phyloP scores from a whole-genome alignment of 1,284 basidiomycete species.

The Cutaneotrichosporon cyanovorans region DNA sequence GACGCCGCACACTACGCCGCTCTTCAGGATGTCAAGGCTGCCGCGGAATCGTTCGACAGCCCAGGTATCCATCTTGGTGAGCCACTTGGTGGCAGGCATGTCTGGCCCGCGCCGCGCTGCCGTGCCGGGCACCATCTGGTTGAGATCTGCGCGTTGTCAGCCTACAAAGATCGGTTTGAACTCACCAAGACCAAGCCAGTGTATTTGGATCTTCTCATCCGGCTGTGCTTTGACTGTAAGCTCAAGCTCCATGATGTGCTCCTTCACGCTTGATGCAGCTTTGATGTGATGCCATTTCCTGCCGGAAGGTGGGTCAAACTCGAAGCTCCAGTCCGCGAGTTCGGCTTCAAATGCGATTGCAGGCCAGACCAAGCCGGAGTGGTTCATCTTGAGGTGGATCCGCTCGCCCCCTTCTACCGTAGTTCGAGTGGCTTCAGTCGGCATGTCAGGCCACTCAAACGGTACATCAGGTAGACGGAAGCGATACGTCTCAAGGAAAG shows the following conservation, averaged over 20 bases:
- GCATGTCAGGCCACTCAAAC: slow-evolving; percentile 34
- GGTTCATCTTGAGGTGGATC: slow-evolving; percentile 64
- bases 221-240: slow-evolving; percentile 23
- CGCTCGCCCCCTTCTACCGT: slow-evolving; percentile 53
- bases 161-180: neutral
- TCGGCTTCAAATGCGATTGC: slow-evolving; percentile 90
- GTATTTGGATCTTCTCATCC: slow-evolving; percentile 27
- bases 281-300: slow-evolving; percentile 84
- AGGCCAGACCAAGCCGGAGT: slow-evolving; percentile 56
- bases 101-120: slow-evolving; percentile 29
- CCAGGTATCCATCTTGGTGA: slow-evolving; percentile 40
- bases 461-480: slow-evolving; percentile 44
- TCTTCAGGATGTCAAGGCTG: slow-evolving; percentile 37
- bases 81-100: slow-evolving; percentile 37
- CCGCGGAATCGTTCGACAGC: slow-evolving; percentile 29
- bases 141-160: slow-evolving; percentile 23
- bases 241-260: slow-evolving; percentile 32
- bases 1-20: slow-evolving; percentile 37
- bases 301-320: slow-evolving; percentile 63
- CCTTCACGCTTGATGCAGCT: slow-evolving; percentile 44
- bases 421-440: slow-evolving; percentile 27
- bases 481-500: slow-evolving; percentile 40
- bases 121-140: slow-evolving; percentile 44
- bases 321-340: slow-evolving; percentile 76
- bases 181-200: slow-evolving; percentile 42